Evolutionary conservation across 306 rosid genomes (phyloP), one percentile per base, ranked within the genome.

Genomic region (Quillaja saponaria): DNA sequence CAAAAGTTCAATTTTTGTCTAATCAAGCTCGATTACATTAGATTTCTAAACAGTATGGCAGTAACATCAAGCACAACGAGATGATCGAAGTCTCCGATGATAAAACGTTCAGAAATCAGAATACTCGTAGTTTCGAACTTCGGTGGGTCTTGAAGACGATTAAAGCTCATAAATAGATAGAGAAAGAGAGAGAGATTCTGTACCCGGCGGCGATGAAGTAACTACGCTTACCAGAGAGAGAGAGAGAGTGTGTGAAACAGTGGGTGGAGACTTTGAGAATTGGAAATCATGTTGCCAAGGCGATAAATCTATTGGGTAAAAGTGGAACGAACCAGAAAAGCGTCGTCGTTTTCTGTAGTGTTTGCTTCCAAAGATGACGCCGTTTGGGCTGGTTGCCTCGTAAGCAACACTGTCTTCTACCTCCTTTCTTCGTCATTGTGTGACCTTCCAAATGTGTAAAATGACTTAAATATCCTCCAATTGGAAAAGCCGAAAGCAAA

Each of bases 11-110:
- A 20, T 55, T 25, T 19, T 10, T 19, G 35, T 50, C 72, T 35
- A 7, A 63, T 44, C 53, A 44, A 65, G 47, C 64, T 76, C 28
- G 54, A 51, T 82, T 76, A 71, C 81, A 77, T 87, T 64, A 69
- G 66, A 69, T 44, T 37, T 19, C 31, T 5, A 21, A 41, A 46
- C 8, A 71, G 63, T 61, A 40, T 69, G 52, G 34, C 76, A 67
- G 73, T 9, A 65, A 64, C 5, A 37, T 13, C n/a, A 14, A 10
- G 28, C 13, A 44, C 15, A 28, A 41, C 19, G 39, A 13, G 42
- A 38, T 4, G 45, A 55, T 41, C 64, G 25, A 44, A 44, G 25
- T 40, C 31, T 2, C 31, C 28, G 68, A 13, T 4, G 33, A 15
- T n/a, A 12, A 58, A 33, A 16, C 52, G 45, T 19, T 38, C 13